Conservation (phyloP, 202 grass and related monocot genomes). For the Schoenoplectus tabernaemontani region DNA sequence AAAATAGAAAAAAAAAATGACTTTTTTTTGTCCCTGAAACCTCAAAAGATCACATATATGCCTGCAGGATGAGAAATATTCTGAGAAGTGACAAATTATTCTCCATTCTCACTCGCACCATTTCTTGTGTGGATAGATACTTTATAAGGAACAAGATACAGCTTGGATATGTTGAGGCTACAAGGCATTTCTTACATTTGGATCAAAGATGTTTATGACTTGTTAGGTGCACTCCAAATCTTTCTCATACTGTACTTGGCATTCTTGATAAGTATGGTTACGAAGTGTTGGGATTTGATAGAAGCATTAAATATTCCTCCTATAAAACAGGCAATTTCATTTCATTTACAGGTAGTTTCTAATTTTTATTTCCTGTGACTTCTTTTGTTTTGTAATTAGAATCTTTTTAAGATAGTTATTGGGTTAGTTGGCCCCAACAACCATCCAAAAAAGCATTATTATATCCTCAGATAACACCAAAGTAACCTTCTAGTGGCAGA, state of each 20-base stretch:
- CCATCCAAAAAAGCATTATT: too few species aligned
- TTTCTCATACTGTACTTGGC: neutral
- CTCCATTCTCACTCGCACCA: neutral
- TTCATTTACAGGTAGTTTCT: neutral
- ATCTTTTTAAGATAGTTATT: too few species aligned
- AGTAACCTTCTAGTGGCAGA: slow-evolving; percentile 3
- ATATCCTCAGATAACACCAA: too few species aligned
- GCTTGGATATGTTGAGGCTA: neutral
- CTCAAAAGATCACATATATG: neutral
- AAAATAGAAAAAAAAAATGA: too few species aligned
- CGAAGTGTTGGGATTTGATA: neutral
- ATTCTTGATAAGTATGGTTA: neutral
- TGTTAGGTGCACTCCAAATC: neutral
- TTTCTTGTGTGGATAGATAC: neutral
- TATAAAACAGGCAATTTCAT: neutral
- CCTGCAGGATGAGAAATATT: slow-evolving; percentile 1
- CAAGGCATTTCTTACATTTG: neutral
- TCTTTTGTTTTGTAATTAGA: too few species aligned
- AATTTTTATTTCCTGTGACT: too few species aligned
- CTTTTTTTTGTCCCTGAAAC: too few species aligned
- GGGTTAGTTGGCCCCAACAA: too few species aligned
- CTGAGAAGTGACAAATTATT: neutral
- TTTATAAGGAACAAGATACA: neutral
- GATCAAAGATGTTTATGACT: neutral
- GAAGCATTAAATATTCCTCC: neutral